Evolutionary conservation across 129 eudicot genomes (phyloP), one percentile per base, ranked within the genome.

Genomic region (Flaveria linearis): DNA sequence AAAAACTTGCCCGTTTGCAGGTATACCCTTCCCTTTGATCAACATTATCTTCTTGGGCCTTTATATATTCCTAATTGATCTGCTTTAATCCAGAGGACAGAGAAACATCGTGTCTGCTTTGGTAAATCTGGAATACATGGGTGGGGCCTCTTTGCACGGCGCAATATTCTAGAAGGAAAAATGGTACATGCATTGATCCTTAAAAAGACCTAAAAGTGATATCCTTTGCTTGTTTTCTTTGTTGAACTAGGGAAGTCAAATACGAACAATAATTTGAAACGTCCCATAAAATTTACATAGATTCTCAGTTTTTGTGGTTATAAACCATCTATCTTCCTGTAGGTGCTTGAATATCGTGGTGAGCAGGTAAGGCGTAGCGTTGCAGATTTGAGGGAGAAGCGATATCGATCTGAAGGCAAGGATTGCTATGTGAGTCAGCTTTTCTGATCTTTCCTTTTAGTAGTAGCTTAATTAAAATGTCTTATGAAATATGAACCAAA

Each of bases 131-230:
- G 89, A 78, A 93, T 93, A 79, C 98, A 93, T 76, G 95, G 96
- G 58, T 93, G 98, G 98, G 98, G 98, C 68, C 95, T 93, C 52
- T 93, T 93, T 88, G 98, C 98, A 47, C 85, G 96, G 22, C 88
- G 86, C 22, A 86, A 58, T 70, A 90, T 93, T 75, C 92, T 81
- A 82, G 96, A 86, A 86, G 98, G 96, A 65, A 87, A 93, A 83
- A 90, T 90, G 98, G 98, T 93, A 88, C 53, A 58, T 26, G 45
- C 70, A 30, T 69, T 25, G 39, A 46, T 51, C 16, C 22, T 76
- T 62, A 17, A 47, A 42, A 58, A 16, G 43, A 5, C 60, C n/a
- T 45, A 16, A 25, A 43, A 61, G 9, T 45, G 60, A 45, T 42
- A n/a, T 23, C 53, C 67, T 46, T 16, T 74, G 16, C 41, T 20